Percentiles rank a stretch among this genome's conserved stretches.
These are phyloP conservation scores for Taiozyma onychis DNA, from an alignment of 1,139 yeast species.

Conservation along the genomic window DNA sequence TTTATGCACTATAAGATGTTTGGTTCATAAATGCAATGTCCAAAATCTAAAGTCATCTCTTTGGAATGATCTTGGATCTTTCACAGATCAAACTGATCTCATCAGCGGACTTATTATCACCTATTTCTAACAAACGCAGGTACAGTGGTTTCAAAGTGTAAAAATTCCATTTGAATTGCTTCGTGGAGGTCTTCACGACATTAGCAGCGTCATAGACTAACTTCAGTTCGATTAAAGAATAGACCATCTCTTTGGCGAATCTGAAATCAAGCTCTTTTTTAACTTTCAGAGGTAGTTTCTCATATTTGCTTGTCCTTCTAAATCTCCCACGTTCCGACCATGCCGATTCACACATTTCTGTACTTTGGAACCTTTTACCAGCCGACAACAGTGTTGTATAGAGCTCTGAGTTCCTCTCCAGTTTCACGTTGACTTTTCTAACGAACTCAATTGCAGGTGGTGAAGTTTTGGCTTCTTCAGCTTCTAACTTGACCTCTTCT, in stretches of 20 bases:
- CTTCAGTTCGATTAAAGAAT: slow-evolving; percentile 44
- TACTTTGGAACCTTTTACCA: slow-evolving; percentile 48
- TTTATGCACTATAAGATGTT: not conserved
- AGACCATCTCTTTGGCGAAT: slow-evolving; percentile 64
- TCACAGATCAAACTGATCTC: slow-evolving; percentile 33
- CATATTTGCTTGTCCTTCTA: slow-evolving; percentile 51
- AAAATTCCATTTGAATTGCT: slow-evolving; percentile 70
- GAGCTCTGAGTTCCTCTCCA: slow-evolving; percentile 28
- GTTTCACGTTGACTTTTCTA: slow-evolving; percentile 5
- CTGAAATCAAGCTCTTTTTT: slow-evolving; percentile 55
- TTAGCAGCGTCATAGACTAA: slow-evolving; percentile 65
- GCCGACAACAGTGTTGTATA: slow-evolving; percentile 65
- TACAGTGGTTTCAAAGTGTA: slow-evolving; percentile 45
- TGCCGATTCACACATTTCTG: slow-evolving; percentile 52
- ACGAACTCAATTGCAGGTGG: slow-evolving; percentile 11
- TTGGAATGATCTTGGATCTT: slow-evolving; percentile 1
- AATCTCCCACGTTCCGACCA: slow-evolving; percentile 79
- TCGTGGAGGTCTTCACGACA: slow-evolving; percentile 59
- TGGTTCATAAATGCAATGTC: not conserved
- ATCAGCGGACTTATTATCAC: slow-evolving; percentile 36
- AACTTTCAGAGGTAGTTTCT: slow-evolving; percentile 29
- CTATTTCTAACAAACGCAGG: slow-evolving; percentile 43
- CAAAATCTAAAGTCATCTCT: not conserved
- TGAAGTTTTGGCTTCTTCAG: slow-evolving; percentile 6
- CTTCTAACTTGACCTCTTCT: slow-evolving; percentile 4